A percentile compares a stretch with the other conserved stretches of the same genome.
Conservation (phyloP, 495 filamentous ascomycete genomes). For the Podospora fimiseda region DNA sequence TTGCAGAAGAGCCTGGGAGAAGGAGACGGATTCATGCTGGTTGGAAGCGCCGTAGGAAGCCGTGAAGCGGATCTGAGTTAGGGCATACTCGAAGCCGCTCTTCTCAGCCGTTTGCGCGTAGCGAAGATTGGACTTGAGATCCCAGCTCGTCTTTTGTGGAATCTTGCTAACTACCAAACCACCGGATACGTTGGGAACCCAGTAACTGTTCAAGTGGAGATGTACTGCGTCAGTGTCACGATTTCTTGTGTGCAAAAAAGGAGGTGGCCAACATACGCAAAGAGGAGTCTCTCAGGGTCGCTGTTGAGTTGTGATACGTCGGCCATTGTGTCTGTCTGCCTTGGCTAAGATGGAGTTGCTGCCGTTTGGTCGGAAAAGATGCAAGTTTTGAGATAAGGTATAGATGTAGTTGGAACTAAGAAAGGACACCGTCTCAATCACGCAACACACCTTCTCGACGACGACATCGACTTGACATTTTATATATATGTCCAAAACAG, state of each 20-base stretch:
- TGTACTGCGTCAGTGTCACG: conserved; percentile 1
- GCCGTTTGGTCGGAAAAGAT: neutral
- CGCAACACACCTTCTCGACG: neutral
- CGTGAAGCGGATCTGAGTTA: conserved; percentile 46
- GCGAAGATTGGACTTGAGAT: conserved; percentile 36
- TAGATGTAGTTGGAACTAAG: no score
- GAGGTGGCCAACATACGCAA: conserved; percentile 14
- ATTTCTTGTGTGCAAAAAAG: neutral
- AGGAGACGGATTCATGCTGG: conserved; percentile 45
- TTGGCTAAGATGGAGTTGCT: neutral
- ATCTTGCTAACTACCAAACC: conserved; percentile 45
- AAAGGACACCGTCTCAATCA: neutral
- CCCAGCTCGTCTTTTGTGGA: conserved; percentile 41
- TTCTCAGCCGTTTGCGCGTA: conserved; percentile 42
- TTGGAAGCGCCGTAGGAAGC: conserved; percentile 44
- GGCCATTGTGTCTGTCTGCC: conserved; percentile 2
- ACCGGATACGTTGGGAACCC: conserved; percentile 47
- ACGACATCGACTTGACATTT: no score
- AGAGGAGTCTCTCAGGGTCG: conserved; percentile 19
- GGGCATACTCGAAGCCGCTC: conserved; percentile 42
- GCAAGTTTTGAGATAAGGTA: neutral
- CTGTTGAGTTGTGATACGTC: conserved; percentile 9
- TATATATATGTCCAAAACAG: no score
- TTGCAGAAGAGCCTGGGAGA: conserved; percentile 42
- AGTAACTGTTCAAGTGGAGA: conserved; percentile 27